phyloP scores from a whole-genome alignment of 768 basidiomycete genomes.

The Cantharellus anzutake region DNA sequence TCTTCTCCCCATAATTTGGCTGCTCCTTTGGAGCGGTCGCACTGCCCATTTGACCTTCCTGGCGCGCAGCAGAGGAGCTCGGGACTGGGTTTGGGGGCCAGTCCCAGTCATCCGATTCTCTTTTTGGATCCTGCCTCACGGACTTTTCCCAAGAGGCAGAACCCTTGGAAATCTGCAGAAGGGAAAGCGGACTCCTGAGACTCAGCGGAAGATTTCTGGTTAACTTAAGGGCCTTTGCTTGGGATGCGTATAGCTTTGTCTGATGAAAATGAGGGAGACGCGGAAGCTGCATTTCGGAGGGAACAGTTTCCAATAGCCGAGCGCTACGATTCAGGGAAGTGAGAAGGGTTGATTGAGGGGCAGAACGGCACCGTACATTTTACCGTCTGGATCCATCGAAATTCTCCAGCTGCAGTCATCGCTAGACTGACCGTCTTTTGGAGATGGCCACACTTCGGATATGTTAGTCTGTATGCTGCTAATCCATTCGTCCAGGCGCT shows the following conservation, averaged over 20 bases:
- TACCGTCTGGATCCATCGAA: too few relatives aligned
- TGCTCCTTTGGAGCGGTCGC: background rate
- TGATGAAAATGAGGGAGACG: background rate
- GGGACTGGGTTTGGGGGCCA: slow-evolving; percentile 55
- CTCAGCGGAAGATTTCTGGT: slow-evolving; percentile 39
- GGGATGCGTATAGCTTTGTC: background rate
- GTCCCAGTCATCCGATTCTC: slow-evolving; percentile 39
- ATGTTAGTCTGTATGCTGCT: background rate
- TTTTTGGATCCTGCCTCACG: slow-evolving; percentile 33
- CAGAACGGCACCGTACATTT: too few relatives aligned
- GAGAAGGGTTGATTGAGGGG: too few relatives aligned
- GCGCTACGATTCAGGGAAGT: background rate
- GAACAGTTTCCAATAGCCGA: background rate
- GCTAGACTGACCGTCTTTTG: background rate
- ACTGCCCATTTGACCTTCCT: slow-evolving; percentile 21
- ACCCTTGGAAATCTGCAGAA: slow-evolving; percentile 44
- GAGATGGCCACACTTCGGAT: background rate
- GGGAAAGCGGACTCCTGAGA: slow-evolving; percentile 45
- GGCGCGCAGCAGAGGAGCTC: slow-evolving; percentile 21
- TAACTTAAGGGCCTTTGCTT: slow-evolving; percentile 28
- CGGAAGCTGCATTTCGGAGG: background rate
- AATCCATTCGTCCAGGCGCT: background rate
- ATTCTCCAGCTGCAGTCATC: background rate
- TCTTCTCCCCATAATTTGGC: slow-evolving; percentile 18
- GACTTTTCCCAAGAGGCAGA: slow-evolving; percentile 59